phyloP scores from a whole-genome alignment of 805 yeast genomes.

The Metschnikowia chrysomelidarum region DNA sequence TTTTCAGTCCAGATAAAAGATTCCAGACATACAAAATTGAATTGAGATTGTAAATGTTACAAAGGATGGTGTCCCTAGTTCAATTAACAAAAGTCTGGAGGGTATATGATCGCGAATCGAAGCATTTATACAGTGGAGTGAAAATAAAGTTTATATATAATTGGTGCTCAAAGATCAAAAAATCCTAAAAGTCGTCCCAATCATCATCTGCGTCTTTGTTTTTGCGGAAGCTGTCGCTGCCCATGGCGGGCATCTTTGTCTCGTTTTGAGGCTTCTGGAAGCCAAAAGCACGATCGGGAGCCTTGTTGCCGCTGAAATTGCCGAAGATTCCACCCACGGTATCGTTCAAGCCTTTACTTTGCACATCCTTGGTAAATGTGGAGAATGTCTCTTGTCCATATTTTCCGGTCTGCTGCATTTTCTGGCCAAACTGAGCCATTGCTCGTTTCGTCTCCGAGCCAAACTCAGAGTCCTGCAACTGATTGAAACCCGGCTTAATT shows the following conservation, averaged over 20 bases:
- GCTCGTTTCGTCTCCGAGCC: constrained; percentile 84
- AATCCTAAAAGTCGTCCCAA: constrained; percentile 76
- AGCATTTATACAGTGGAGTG: too few species aligned
- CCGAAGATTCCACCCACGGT: constrained; percentile 42
- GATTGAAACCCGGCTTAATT: constrained; percentile 86
- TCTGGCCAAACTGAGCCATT: constrained; percentile 95
- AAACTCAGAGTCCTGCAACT: constrained; percentile 72
- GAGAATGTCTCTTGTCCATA: constrained; percentile 69
- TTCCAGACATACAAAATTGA: too few species aligned
- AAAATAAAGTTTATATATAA: too few species aligned
- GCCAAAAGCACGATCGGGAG: constrained; percentile 66
- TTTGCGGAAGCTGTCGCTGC: constrained; percentile 27
- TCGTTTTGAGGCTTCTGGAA: constrained; percentile 53
- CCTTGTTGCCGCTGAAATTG: constrained; percentile 41
- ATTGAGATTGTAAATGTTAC: too few species aligned
- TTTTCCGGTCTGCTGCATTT: constrained; percentile 82
- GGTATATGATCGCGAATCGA: too few species aligned
- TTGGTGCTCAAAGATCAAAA: too few species aligned
- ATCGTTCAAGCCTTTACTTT: constrained; percentile 38
- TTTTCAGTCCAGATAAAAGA: too few species aligned
- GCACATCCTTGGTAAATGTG: constrained; percentile 49
- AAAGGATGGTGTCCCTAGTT: too few species aligned
- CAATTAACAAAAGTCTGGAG: too few species aligned
- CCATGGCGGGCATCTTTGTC: constrained; percentile 43
- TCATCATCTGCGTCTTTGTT: constrained; percentile 44